A percentile compares a stretch with the other conserved stretches of the same genome.
Conservation (phyloP, 2,329 filamentous ascomycete genomes). For the Calycina herbarum region DNA sequence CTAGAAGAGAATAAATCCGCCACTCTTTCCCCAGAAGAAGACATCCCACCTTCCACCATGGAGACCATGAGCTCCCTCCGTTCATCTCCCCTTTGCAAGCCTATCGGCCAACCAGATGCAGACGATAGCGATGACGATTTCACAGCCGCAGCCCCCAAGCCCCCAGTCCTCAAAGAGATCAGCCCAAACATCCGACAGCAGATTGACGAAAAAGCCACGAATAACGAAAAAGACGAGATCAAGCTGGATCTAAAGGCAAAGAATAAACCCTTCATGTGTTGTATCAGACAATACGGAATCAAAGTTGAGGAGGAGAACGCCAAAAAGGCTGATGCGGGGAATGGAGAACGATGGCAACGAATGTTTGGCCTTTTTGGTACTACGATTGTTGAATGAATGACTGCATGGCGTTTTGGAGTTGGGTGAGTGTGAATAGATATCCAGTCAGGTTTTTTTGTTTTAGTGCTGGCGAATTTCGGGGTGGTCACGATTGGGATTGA, state of each 20-base stretch:
- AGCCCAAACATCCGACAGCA: not conserved
- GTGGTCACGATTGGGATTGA: too few species aligned
- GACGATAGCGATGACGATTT: constrained; percentile 32
- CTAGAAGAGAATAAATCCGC: constrained; percentile 67
- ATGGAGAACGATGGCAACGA: constrained; percentile 57
- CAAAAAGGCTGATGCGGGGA: constrained; percentile 46
- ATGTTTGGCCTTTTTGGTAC: constrained; percentile 66
- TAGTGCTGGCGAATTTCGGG: too few species aligned
- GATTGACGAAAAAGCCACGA: not conserved
- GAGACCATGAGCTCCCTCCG: constrained; percentile 7
- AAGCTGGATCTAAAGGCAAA: constrained; percentile 31
- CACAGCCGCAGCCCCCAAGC: constrained; percentile 1
- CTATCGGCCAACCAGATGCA: constrained; percentile 29
- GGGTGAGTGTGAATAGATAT: not conserved
- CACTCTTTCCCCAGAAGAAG: constrained; percentile 31
- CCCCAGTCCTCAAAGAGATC: not conserved
- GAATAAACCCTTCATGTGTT: constrained; percentile 67
- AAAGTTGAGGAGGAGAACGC: constrained; percentile 43
- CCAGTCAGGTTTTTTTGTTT: not conserved
- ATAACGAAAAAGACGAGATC: constrained; percentile 20
- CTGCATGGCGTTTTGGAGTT: not conserved
- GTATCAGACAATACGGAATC: constrained; percentile 70
- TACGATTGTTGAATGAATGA: constrained; percentile 46
- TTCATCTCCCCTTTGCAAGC: constrained; percentile 12
- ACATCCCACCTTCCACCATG: constrained; percentile 17